Evolutionary conservation across 129 eudicot species (phyloP), one percentile per base, ranked within the genome.

Genomic region (Lactuca sativa): DNA sequence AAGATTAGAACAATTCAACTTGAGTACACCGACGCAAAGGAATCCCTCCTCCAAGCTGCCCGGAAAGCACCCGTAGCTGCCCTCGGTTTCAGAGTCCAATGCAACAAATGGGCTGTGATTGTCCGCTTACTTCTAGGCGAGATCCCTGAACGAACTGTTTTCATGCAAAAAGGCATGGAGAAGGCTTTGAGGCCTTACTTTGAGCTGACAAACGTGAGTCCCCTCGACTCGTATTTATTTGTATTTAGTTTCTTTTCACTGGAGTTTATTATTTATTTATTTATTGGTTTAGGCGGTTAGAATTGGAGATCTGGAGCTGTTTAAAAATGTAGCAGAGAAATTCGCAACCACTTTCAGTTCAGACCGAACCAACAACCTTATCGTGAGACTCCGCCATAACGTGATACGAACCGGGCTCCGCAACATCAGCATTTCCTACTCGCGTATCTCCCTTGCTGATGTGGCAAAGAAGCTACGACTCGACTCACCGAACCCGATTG

Each of bases 161-260:
- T 90, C 52, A 90, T 95, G 97, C 99, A 95, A 82, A 90, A 85
- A 80, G 99, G 99, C 64, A 95, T 95, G 99, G 99, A 95, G 62
- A 82, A 76, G 59, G 97, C 97, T 34, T 79, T 90, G 82, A 82
- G 99, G 73, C 96, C 99, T 6, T 90, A 95, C 86, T 95, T 95
- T 82, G 99, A 95, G 81, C 97, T 95, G 37, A 95, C 99, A 33
- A 95, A 95, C 81, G 99, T 95, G 61, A 85, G 99, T 81, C 11
- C 15, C 52, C 54, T 9, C 12, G 36, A 47, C 56, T 16, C 18
- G 41, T 51, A 12, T 3, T 43, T 65, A 43, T 6, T 4, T 18
- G 5, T 36, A 13, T 17, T 32, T 53, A 17, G 5, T 49, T 12
- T n/a, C 58, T 16, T 71, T 70, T 60, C 38, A 36, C 36, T 16